Evolutionary conservation across 225 moss, liverwort and hornwort species (phyloP), one percentile per base, ranked within the genome.

Genomic region (Bryoerythrophyllum caledonicum): DNA sequence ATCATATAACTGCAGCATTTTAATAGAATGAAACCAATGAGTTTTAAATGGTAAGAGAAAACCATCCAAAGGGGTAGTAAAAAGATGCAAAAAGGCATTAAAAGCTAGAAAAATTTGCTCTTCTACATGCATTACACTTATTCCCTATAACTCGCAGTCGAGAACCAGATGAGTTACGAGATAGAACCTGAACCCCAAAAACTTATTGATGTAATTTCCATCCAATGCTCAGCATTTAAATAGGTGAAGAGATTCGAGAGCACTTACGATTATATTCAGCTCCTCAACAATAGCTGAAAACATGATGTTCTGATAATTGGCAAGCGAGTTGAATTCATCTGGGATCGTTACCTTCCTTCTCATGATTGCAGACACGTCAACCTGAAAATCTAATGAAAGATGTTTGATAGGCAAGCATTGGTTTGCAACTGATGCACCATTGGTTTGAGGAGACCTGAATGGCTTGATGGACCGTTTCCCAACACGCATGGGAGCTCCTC

Each of bases 241-340:
- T 26, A 41, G 55, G 17, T 6, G 38, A 6, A 34, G 73, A 49
- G 30, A n/a, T 73, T 43, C 19, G 30, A 67, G 16, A 67, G 30
- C 19, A 72, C 78, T 55, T 66, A 78, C 78, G 37, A 78, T 65
- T 10, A 72, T 15, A 21, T 78, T 78, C 43, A 78, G 53, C 78
- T 78, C 78, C 64, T 78, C 78, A 57, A 28, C 32, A 56, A 78
- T 64, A 15, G 78, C 78, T 28, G 78, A 78, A 65, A 44, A 65
- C 70, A 78, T 63, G 52, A 65, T 72, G 27, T 27, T 78, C 55
- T 71, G 69, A 56, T 78, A 78, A 38, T 63, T 53, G 40, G 53
- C 43, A 65, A 78, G 78, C 41, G 70, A 71, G 23, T 26, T 28
- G 65, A 78, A 78, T 27, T 78, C 41, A 25, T 78, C 62, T n/a